Evolutionary conservation across 2,329 filamentous ascomycete genomes (phyloP), one percentile per base, ranked within the genome.

Genomic region (Fusarium scirpi): DNA sequence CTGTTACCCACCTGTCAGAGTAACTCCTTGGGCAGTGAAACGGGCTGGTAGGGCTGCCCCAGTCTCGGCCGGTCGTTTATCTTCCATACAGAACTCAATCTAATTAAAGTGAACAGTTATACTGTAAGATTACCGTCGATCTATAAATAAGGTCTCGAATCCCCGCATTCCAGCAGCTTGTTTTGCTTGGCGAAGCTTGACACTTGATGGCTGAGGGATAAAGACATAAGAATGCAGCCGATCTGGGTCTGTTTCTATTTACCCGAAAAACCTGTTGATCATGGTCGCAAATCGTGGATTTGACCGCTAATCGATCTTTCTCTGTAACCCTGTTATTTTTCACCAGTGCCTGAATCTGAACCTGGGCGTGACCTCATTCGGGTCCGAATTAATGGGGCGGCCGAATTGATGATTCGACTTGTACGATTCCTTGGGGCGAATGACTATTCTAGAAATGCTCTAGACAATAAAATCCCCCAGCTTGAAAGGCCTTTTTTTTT

Each of bases 391-490:
- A n/a, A 34, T 34, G 25, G 29, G 8, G 22, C 18, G 20, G 40
- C 15, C 29, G 11, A 46, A 62, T 27, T 20, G 18, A 62, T n/a
- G 22, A 61, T 22, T n/a, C n/a, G n/a, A n/a, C n/a, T n/a, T n/a
- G n/a, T n/a, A n/a, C n/a, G 20, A 40, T 40, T 60, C 44, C 40
- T 24, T 29, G 38, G 51, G 52, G 45, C 52, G 12, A 63, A 30
- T 10, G 38, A 27, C 52, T 58, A 63, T 48, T 55, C 67, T 63
- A 25, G 57, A 70, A 70, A 55, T 11, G 52, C 22, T 43, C 56
- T 63, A 70, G 52, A 24, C 11, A 12, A 9, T 11, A 2, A 9
- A 25, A 8, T 25, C 18, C 48, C 34, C 32, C 32, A 38, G 34
- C 18, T 30, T n/a, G 34, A 32, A 15, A 32, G 20, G 22, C 16